Conservation (phyloP, 2,329 filamentous ascomycete species). For the Colletotrichum echinochloae region DNA sequence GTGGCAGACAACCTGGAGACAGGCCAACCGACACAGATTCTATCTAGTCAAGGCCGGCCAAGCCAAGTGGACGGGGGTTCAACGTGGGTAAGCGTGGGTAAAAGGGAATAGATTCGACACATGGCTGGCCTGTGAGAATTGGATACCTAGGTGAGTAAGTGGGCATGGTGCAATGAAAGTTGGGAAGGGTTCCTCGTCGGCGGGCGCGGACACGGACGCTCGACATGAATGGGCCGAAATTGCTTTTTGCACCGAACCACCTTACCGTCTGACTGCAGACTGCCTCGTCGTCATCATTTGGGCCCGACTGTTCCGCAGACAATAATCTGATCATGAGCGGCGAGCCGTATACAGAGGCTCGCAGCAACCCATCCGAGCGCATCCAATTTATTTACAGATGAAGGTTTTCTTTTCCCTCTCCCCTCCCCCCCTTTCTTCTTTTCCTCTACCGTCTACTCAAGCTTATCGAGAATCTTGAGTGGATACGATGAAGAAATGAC, state of each 20-base stretch:
- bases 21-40: conserved; percentile 46
- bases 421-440: not conserved
- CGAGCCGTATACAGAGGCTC: not conserved
- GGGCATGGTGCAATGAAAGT: not conserved
- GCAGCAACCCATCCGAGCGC: not conserved
- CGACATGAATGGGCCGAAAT: conserved; percentile 15
- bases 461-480: not conserved
- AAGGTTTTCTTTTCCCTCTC: too few species aligned
- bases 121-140: conserved; percentile 28
- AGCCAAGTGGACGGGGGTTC: conserved; percentile 33
- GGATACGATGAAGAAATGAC: not conserved
- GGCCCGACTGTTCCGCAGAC: not conserved
- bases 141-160: not conserved
- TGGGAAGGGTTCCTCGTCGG: not conserved
- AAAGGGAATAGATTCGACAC: conserved; percentile 10
- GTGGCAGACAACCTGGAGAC: conserved; percentile 43
- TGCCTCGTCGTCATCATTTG: conserved; percentile 30
- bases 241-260: conserved; percentile 13
- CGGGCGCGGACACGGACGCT: not conserved
- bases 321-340: not conserved
- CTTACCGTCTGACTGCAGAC: conserved; percentile 20
- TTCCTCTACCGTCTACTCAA: too few species aligned
- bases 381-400: not conserved
- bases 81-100: conserved; percentile 29
- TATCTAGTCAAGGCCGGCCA: conserved; percentile 42